Evolutionary conservation across 805 yeast species (phyloP).

Genomic region (Hanseniaspora occidentalis): DNA sequence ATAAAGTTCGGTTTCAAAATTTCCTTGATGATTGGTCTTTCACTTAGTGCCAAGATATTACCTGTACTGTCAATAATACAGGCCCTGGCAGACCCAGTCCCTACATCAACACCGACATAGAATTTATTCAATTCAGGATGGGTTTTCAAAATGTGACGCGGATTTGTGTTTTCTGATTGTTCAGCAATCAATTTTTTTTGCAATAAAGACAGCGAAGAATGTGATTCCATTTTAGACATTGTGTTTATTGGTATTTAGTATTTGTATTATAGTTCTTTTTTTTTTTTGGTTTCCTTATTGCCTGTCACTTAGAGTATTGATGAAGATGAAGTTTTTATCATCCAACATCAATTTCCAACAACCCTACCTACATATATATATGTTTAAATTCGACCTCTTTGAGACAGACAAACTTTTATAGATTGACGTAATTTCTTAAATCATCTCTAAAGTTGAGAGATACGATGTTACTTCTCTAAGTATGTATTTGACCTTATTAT

Average conservation of each 20-base stretch:
- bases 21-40: constrained; percentile 67
- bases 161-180: constrained; percentile 1
- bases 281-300: background rate
- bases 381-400: too few species aligned
- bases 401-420: too few species aligned
- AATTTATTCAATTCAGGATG: constrained; percentile 11
- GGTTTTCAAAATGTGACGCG: background rate
- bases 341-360: too few species aligned
- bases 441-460: too few species aligned
- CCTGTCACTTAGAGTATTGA: too few species aligned
- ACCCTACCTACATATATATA: too few species aligned
- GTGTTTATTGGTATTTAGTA: background rate
- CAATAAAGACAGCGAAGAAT: constrained; percentile 3
- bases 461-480: too few species aligned
- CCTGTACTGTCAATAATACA: constrained; percentile 80
- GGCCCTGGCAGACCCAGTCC: constrained; percentile 97
- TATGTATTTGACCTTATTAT: too few species aligned
- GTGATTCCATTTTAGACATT: constrained; percentile 1
- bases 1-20: constrained; percentile 61
- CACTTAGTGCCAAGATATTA: constrained; percentile 64
- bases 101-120: constrained; percentile 84
- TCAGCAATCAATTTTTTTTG: constrained; percentile 5
- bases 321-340: too few species aligned
- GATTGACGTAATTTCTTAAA: too few species aligned
- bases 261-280: background rate